phyloP scores from a whole-genome alignment of 2,329 filamentous ascomycete genomes.

The Aspergillus tanneri region DNA sequence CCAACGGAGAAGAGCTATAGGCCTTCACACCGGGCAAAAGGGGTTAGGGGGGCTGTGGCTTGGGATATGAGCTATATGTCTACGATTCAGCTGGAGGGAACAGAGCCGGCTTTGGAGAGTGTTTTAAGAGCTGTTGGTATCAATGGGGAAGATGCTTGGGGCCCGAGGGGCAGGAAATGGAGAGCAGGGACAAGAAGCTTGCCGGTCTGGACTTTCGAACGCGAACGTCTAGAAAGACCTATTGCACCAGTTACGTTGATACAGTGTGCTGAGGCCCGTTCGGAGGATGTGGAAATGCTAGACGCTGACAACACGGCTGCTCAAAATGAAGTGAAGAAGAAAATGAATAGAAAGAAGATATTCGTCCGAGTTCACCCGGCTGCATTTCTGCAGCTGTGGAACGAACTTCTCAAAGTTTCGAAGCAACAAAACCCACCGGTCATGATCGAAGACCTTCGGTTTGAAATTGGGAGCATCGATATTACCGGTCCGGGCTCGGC shows the following conservation, averaged over 20 bases:
- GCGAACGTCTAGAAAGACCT: constrained; percentile 52
- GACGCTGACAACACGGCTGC: constrained; percentile 24
- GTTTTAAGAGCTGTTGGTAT: constrained; percentile 67
- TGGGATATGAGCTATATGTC: constrained; percentile 97
- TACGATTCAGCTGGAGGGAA: constrained; percentile 75
- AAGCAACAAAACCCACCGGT: constrained; percentile 63
- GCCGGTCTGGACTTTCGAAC: constrained; percentile 59
- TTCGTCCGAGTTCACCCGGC: constrained; percentile 81
- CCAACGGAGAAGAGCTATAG: constrained; percentile 89
- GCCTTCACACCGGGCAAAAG: constrained; percentile 76
- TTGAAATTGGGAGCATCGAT: constrained; percentile 71
- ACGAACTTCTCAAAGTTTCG: constrained; percentile 56
- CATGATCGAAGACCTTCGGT: constrained; percentile 65
- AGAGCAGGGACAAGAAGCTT: constrained; percentile 59
- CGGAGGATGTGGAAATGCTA: constrained; percentile 39
- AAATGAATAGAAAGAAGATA: constrained; percentile 52
- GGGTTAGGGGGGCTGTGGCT: constrained; percentile 71
- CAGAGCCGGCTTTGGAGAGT: constrained; percentile 60
- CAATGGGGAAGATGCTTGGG: constrained; percentile 59
- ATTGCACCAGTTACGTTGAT: constrained; percentile 73
- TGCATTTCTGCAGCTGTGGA: constrained; percentile 65
- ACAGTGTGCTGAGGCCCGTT: constrained; percentile 60
- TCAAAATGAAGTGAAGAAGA: constrained; percentile 20
- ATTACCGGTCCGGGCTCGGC: constrained; percentile 72
- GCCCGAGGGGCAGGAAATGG: constrained; percentile 68